Conservation (phyloP, 1,284 basidiomycete species). For the Earliella scabrosa region DNA sequence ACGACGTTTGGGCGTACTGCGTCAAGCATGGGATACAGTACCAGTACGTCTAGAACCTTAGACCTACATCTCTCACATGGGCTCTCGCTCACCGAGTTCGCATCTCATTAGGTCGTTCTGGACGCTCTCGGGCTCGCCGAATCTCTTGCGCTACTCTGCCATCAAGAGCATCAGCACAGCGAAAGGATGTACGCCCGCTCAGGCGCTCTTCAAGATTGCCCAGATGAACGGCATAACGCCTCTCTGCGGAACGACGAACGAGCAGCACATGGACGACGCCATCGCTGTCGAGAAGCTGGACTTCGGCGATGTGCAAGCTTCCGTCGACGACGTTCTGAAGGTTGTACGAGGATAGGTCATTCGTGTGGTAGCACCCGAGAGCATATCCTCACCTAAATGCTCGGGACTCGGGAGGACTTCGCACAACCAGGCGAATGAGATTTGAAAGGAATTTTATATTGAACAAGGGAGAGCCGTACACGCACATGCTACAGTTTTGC, state of each 20-base stretch:
- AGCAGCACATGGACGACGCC: constrained; percentile 60
- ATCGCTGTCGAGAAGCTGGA: constrained; percentile 42
- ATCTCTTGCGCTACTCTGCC: constrained; percentile 54
- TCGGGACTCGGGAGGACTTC: too few species aligned
- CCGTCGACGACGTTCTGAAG: constrained; percentile 11
- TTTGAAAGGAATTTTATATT: constrained; percentile 38
- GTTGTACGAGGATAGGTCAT: constrained; percentile 1
- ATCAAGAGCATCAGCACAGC: constrained; percentile 50
- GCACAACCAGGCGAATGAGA: neutral
- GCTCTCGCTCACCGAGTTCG: constrained; percentile 1
- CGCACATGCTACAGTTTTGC: constrained; percentile 45
- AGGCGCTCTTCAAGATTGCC: constrained; percentile 70
- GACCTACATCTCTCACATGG: neutral
- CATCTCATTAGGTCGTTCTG: constrained; percentile 86
- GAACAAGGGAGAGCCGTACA: constrained; percentile 38
- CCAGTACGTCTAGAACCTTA: constrained; percentile 64
- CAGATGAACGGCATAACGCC: constrained; percentile 65
- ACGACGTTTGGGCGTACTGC: constrained; percentile 60
- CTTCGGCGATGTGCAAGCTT: constrained; percentile 34
- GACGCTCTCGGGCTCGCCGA: constrained; percentile 81
- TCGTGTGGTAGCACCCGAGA: too few species aligned
- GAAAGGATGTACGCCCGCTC: constrained; percentile 60
- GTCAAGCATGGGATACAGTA: constrained; percentile 64
- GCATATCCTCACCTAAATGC: too few species aligned
- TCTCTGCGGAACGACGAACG: constrained; percentile 68